Conservation (phyloP, 176 grass and related monocot species). For the Luzula sylvatica region DNA sequence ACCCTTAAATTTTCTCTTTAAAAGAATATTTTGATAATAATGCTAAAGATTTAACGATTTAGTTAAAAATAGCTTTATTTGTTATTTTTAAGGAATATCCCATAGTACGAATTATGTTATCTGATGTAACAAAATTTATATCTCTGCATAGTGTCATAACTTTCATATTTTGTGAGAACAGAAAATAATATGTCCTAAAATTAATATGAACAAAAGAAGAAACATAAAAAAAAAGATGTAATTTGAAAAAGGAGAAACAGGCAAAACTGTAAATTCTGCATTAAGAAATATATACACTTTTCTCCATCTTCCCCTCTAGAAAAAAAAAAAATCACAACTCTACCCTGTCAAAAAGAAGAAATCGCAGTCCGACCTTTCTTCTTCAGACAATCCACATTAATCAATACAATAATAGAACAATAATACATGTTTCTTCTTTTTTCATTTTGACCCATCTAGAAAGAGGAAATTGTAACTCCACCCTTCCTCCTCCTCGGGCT, state of each 20-base stretch:
- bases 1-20: no score
- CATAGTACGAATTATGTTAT: no score
- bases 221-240: neutral
- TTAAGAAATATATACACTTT: slow-evolving; percentile 13
- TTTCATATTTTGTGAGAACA: no score
- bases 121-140: no score
- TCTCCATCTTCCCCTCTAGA: slow-evolving; percentile 6
- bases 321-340: neutral
- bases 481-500: slow-evolving; percentile 25
- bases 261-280: slow-evolving; percentile 9
- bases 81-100: no score
- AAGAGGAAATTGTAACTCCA: slow-evolving; percentile 15
- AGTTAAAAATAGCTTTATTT: no score
- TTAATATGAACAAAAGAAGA: neutral
- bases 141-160: no score
- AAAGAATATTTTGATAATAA: no score
- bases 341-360: neutral
- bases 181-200: neutral
- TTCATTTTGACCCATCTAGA: slow-evolving; percentile 9
- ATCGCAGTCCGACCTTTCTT: neutral
- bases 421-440: neutral
- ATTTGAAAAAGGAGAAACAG: neutral
- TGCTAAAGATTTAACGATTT: no score
- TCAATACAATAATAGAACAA: no score
- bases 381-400: no score